A percentile compares a stretch with the other conserved stretches of the same genome.
Conservation (phyloP, 2,329 filamentous ascomycete genomes). For the Dissoconium aciculare region DNA sequence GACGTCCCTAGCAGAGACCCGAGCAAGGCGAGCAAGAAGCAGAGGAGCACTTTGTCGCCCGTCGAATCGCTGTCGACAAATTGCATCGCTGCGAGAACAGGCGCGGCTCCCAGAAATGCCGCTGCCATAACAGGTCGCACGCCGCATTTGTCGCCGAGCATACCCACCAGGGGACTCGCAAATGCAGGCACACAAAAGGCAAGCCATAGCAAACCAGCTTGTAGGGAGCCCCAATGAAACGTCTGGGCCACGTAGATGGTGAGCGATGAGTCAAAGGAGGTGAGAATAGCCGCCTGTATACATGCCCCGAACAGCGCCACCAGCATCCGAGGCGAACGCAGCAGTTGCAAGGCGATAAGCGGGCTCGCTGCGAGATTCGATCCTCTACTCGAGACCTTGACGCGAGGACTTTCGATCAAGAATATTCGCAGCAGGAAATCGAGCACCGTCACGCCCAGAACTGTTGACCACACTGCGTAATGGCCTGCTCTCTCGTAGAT, state of each 20-base stretch:
- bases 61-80: constrained; percentile 2
- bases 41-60: constrained; percentile 4
- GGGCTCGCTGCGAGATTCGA: constrained; percentile 1
- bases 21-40: constrained; percentile 3
- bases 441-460: constrained; percentile 2
- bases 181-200: constrained; percentile 3
- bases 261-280: constrained; percentile 5
- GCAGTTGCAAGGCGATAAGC: constrained; percentile 1
- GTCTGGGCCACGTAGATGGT: constrained; percentile 3
- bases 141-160: constrained; percentile 3
- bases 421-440: constrained; percentile 3
- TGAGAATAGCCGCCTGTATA: constrained; percentile 3
- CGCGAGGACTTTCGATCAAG: constrained; percentile 2
- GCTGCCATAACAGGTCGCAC: constrained; percentile 1
- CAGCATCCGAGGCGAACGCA: neutral
- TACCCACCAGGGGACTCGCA: constrained; percentile 3
- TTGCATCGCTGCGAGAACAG: constrained; percentile 3
- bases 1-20: constrained; percentile 1
- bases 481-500: constrained; percentile 4
- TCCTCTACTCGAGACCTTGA: neutral
- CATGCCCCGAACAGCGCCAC: constrained; percentile 3
- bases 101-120: constrained; percentile 1
- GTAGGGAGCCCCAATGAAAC: constrained; percentile 3
- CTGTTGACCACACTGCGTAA: constrained; percentile 5
- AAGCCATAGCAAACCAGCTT: constrained; percentile 3